Conservation (phyloP, 129 eudicot genomes). For the sunflower (Helianthus annuus) region DNA sequence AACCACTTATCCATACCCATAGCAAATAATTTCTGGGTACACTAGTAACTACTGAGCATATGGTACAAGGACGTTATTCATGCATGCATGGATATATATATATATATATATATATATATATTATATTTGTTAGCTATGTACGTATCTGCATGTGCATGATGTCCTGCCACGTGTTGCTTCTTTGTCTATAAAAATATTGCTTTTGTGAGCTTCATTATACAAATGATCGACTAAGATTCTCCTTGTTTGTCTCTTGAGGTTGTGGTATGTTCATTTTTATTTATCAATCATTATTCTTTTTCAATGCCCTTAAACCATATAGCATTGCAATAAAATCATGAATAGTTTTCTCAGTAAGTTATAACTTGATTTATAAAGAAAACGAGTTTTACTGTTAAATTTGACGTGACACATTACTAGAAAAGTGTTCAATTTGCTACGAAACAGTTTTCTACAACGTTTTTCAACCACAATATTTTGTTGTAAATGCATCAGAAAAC, state of each 20-base stretch:
- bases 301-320: neutral
- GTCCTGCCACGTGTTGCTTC: slow-evolving; percentile 18
- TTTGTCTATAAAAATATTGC: slow-evolving; percentile 28
- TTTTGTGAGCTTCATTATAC: slow-evolving; percentile 7
- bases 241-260: neutral
- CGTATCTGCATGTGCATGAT: slow-evolving; percentile 12
- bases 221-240: slow-evolving; percentile 18
- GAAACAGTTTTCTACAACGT: no score
- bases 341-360: neutral
- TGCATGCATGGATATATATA: slow-evolving; percentile 22
- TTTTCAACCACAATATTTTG: no score
- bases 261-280: neutral
- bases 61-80: slow-evolving; percentile 17
- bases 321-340: neutral
- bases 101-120: no score
- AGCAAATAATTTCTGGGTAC: no score
- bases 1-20: no score
- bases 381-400: neutral
- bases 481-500: no score
- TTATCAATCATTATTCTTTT: neutral
- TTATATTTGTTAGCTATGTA: neutral
- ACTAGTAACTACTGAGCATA: neutral
- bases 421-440: no score
- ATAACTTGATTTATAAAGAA: neutral
- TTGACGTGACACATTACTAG: neutral